Evolutionary conservation across 805 yeast genomes (phyloP), one percentile per base, ranked within the genome.

Genomic region (Hanseniaspora lachancei): DNA sequence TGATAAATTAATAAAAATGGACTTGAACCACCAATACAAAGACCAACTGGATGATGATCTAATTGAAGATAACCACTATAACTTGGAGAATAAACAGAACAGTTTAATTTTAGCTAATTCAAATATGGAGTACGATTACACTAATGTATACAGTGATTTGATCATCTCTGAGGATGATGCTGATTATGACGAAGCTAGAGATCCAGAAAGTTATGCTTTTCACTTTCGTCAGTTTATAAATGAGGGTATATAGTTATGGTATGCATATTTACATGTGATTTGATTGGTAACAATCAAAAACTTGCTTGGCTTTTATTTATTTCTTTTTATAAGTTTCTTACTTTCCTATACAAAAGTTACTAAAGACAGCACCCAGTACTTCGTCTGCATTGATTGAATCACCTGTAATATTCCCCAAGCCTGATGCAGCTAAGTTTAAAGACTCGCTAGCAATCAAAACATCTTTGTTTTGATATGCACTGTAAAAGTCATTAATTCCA

Each of bases 321-420:
- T 32, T 32, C 35, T 13, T 32, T 32, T 15, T 32, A 32, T 32
- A 15, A 23, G 2, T 15, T 23, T 5, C 2, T 44, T 70, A 91
- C 67, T 91, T 91, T 0, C 98, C 98, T 23, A 93, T 88, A 68
- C 98, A 93, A 66, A 93, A 93, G 59, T 81, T 84, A 2, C 95
- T 82, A 64, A 93, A 93, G 0, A 93, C 93, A 1, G 86, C 91
- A 0, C 93, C 96, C 5, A 93, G 71, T 0, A 93, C 81, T 64
- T 93, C 97, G 62, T 93, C 97, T 0, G 89, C 76, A 0, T 95
- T 95, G 15, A 91, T 80, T 0, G 87, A 78, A 41, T 86, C 85
- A 1, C 97, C 98, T 0, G 97, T 89, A 27, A 93, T 85, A 63
- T 82, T 86, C 0, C 97, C 97, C 40, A 93, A 84, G 0, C 96